Percentiles rank a stretch among this genome's conserved stretches.
Evolutionary conservation across 2,329 filamentous ascomycete species (phyloP).

Genomic region (Pyrenochaeta sp.): DNA sequence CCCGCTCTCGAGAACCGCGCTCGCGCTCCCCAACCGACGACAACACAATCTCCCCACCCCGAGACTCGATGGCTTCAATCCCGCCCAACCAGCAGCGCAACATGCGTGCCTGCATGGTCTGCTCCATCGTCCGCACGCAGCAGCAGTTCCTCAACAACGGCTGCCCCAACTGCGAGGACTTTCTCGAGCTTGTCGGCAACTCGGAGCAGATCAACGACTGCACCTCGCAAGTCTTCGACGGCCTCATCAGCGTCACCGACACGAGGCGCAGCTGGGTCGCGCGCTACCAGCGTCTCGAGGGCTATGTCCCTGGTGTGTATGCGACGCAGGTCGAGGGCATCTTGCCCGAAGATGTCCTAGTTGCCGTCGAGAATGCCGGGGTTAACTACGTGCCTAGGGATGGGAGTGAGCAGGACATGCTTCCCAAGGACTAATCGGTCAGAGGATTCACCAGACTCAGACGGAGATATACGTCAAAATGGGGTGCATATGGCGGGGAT

Average conservation of each 20-base stretch:
- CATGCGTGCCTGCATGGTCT: constrained; percentile 97
- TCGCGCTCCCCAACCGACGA: constrained; percentile 10
- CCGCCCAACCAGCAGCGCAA: constrained; percentile 79
- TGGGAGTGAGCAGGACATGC: constrained; percentile 47
- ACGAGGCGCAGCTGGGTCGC: constrained; percentile 91
- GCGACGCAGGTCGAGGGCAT: constrained; percentile 93
- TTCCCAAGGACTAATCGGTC: constrained; percentile 34
- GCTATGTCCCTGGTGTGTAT: constrained; percentile 88
- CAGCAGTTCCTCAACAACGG: constrained; percentile 83
- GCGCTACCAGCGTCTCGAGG: constrained; percentile 92
- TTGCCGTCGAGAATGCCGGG: constrained; percentile 64
- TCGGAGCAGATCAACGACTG: constrained; percentile 86
- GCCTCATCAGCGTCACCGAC: constrained; percentile 83
- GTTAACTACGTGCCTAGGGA: constrained; percentile 65
- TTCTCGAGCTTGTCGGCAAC: constrained; percentile 82
- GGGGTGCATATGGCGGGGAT: too few relatives aligned
- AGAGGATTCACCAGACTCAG: not conserved
- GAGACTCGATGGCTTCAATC: constrained; percentile 79
- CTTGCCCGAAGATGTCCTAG: constrained; percentile 64
- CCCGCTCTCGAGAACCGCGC: constrained; percentile 3
- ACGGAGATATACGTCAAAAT: not conserved
- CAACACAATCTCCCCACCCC: not conserved
- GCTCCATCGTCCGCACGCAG: constrained; percentile 88
- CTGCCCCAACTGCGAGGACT: constrained; percentile 95
- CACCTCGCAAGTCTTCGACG: constrained; percentile 96